phyloP scores from a whole-genome alignment of 169 alveolate genomes.

The Babesia gibsoni region DNA sequence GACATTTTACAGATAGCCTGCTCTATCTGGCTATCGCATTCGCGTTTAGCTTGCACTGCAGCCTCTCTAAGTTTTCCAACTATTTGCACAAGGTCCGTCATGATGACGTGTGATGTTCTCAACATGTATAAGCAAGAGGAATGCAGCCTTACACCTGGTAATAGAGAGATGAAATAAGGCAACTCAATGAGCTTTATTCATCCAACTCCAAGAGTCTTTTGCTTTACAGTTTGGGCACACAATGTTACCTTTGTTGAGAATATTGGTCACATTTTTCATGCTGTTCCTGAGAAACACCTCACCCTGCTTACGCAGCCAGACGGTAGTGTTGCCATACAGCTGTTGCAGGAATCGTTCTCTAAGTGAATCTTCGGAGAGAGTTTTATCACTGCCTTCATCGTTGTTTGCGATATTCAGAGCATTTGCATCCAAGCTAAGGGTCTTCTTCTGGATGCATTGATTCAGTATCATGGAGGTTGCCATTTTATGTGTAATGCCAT shows the following conservation, averaged over 20 bases:
- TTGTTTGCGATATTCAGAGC: not conserved
- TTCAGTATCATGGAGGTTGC: constrained; percentile 1
- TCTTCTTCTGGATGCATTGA: not conserved
- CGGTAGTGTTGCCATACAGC: constrained; percentile 2
- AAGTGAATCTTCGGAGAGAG: not conserved
- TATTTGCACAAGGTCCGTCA: constrained; percentile 49
- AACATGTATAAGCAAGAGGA: not conserved
- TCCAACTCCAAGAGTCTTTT: constrained; percentile 10
- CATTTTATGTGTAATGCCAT: constrained; percentile 2
- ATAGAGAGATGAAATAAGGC: not conserved
- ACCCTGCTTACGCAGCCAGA: constrained; percentile 14
- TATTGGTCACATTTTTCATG: not conserved
- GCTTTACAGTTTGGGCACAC: constrained; percentile 15
- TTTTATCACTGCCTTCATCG: not conserved
- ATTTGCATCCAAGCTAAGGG: not conserved
- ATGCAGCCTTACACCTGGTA: not conserved
- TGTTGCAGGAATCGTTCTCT: constrained; percentile 11
- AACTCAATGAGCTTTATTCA: too few species aligned
- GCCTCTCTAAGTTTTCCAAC: constrained; percentile 37
- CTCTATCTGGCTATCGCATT: constrained; percentile 39
- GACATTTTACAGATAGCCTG: constrained; percentile 31
- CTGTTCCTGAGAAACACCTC: not conserved
- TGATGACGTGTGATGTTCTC: not conserved
- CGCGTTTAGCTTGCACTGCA: constrained; percentile 35
- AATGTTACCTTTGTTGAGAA: not conserved